A percentile compares a stretch with the other conserved stretches of the same genome.
phyloP scores from a whole-genome alignment of 306 rosid species.

The Corylus avellana region DNA sequence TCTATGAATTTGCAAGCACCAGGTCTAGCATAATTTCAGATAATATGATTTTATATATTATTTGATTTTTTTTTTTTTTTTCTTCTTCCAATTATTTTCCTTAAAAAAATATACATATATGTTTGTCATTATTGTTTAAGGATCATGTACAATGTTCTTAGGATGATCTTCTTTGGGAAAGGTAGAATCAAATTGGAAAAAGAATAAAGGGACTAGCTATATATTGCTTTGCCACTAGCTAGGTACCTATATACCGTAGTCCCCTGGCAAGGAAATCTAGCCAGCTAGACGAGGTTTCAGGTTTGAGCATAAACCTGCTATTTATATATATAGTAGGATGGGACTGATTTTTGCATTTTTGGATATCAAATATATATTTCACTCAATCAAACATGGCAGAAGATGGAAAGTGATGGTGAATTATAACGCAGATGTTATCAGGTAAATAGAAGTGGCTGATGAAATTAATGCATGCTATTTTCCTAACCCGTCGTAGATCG shows the following conservation, averaged over 20 bases:
- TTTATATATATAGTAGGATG: not conserved
- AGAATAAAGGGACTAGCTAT: not conserved
- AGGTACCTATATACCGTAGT: not conserved
- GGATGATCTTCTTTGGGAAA: not conserved
- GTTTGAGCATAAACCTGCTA: not conserved
- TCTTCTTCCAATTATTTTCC: not conserved
- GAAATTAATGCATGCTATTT: not conserved
- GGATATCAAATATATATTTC: not conserved
- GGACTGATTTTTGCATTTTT: not conserved
- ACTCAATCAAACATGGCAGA: not conserved
- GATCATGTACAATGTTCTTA: not conserved
- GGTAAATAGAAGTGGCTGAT: not conserved
- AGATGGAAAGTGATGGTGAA: not conserved
- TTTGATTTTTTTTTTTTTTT: not conserved
- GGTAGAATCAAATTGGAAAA: not conserved
- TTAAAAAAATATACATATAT: not conserved
- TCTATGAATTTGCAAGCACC: constrained; percentile 77
- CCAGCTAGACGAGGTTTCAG: too few species aligned
- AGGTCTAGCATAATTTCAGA: constrained; percentile 34
- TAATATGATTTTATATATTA: not conserved
- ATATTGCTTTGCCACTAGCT: not conserved
- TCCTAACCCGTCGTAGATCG: not conserved
- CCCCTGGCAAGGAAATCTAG: constrained; percentile 1
- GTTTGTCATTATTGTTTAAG: not conserved
- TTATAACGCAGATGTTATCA: not conserved